Conservation (phyloP, 495 filamentous ascomycete species). For the Cercophora newfieldiana region DNA sequence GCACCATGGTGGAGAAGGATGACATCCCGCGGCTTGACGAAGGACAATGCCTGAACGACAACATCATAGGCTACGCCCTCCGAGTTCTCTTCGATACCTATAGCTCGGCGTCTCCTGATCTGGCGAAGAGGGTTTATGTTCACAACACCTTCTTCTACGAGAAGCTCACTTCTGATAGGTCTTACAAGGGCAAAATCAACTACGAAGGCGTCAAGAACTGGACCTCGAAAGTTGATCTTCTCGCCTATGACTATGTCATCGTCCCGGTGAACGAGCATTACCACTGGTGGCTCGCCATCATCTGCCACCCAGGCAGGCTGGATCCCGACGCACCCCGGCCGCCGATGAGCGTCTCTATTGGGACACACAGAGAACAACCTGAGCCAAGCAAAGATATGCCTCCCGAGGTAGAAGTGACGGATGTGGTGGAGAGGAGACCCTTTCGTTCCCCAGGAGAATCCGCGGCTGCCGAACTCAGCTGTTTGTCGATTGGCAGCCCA, state of each 20-base stretch:
- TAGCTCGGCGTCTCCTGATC: slow-evolving; percentile 53
- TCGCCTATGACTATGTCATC: slow-evolving; percentile 83
- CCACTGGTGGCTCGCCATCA: slow-evolving; percentile 96
- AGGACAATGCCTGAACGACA: slow-evolving; percentile 89
- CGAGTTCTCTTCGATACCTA: slow-evolving; percentile 69
- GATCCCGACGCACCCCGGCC: slow-evolving; percentile 30
- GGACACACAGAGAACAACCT: background rate
- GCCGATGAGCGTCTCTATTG: background rate
- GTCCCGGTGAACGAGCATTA: slow-evolving; percentile 84
- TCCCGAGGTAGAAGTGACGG: slow-evolving; percentile 25
- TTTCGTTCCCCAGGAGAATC: slow-evolving; percentile 11
- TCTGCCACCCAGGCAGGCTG: slow-evolving; percentile 76
- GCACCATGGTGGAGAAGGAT: slow-evolving; percentile 68
- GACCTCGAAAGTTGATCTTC: slow-evolving; percentile 84
- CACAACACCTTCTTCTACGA: slow-evolving; percentile 92
- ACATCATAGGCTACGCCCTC: slow-evolving; percentile 83
- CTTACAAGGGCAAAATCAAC: slow-evolving; percentile 58
- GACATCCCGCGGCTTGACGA: slow-evolving; percentile 82
- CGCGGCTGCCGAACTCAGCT: slow-evolving; percentile 25
- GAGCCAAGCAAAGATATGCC: background rate
- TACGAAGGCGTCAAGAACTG: slow-evolving; percentile 83
- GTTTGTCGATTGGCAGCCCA: slow-evolving; percentile 30
- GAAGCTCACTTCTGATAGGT: slow-evolving; percentile 59
- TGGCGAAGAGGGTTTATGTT: slow-evolving; percentile 71
- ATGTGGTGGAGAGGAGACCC: background rate